Percentiles rank a stretch among this genome's conserved stretches.
Evolutionary conservation across 2,329 filamentous ascomycete genomes (phyloP).

Genomic region (Tolypocladium cylindrosporum): DNA sequence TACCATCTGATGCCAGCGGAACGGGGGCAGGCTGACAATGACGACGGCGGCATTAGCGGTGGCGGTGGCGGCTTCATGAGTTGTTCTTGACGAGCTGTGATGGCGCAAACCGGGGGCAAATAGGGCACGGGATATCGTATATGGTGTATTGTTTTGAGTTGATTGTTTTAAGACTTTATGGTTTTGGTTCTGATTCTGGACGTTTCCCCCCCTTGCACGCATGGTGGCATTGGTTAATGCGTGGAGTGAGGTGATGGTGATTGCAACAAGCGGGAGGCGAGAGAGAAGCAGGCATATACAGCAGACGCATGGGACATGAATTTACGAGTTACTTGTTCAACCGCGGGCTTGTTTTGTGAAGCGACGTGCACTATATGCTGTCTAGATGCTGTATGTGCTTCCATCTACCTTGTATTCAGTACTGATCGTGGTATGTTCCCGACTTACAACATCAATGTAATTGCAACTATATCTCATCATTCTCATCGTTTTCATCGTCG

Average conservation of each 20-base stretch:
- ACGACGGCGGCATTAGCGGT: neutral
- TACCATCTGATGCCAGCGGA: neutral
- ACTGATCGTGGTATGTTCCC: neutral
- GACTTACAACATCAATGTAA: neutral
- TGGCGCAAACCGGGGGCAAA: neutral
- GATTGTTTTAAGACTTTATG: conserved; percentile 2
- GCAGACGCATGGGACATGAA: neutral
- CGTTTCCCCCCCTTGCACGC: neutral
- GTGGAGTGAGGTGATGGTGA: neutral
- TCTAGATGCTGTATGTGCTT: neutral
- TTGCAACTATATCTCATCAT: neutral
- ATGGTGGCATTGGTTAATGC: conserved; percentile 7
- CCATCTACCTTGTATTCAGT: neutral
- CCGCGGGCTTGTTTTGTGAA: neutral
- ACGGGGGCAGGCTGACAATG: no score
- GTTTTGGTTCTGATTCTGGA: conserved; percentile 1
- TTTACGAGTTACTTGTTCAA: neutral
- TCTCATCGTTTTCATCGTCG: neutral
- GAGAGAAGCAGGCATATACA: neutral
- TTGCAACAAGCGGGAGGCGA: neutral
- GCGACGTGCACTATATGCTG: neutral
- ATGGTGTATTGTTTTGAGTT: conserved; percentile 3
- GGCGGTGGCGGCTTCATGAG: neutral
- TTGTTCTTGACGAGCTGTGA: neutral
- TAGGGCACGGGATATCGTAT: neutral